Evolutionary conservation across 495 filamentous ascomycete genomes (phyloP).

Genomic region (Aspergillus asperescens): DNA sequence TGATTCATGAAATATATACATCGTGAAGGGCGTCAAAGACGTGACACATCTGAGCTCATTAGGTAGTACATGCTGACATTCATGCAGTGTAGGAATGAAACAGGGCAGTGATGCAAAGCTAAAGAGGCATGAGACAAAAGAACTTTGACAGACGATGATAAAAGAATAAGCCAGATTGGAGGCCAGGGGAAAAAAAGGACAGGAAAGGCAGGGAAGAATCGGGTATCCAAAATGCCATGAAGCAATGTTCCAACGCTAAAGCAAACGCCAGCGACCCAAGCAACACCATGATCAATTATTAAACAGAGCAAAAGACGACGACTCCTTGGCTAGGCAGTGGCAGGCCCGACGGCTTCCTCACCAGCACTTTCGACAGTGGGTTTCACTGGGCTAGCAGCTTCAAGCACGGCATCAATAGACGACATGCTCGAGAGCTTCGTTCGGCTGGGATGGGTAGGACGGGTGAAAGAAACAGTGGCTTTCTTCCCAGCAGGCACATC

Average conservation of each 20-base stretch:
- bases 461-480: constrained; percentile 13
- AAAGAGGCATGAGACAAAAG: neutral
- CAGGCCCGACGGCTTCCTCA: constrained; percentile 32
- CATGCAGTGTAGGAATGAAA: neutral
- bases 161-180: constrained; percentile 12
- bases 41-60: constrained; percentile 21
- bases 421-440: constrained; percentile 23
- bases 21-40: constrained; percentile 20
- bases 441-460: constrained; percentile 10
- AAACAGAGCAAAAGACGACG: neutral
- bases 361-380: constrained; percentile 45
- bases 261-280: neutral
- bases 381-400: constrained; percentile 19
- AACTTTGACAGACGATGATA: constrained; percentile 7
- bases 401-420: constrained; percentile 32
- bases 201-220: constrained; percentile 10
- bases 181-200: too few species aligned
- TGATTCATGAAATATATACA: constrained; percentile 16
- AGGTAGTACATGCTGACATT: constrained; percentile 15
- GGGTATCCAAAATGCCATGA: constrained; percentile 8
- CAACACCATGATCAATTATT: neutral
- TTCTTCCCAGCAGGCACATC: constrained; percentile 21
- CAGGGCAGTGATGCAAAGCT: constrained; percentile 1
- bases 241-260: constrained; percentile 1
- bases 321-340: neutral